phyloP scores from a whole-genome alignment of 2,329 filamentous ascomycete species.

The Chaetothyriales sp. region DNA sequence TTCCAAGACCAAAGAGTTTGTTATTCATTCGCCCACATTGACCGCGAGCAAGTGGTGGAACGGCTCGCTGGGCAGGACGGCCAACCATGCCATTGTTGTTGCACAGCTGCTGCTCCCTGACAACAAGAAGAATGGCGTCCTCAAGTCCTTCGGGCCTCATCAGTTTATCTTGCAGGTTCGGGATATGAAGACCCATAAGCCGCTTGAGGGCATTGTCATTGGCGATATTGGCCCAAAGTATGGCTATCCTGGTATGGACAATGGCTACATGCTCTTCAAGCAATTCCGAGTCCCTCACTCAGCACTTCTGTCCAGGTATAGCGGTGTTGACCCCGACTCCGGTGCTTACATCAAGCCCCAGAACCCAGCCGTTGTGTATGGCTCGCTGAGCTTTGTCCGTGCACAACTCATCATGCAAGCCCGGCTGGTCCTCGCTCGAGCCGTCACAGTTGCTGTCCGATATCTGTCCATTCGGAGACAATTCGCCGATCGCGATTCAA shows the following conservation, averaged over 20 bases:
- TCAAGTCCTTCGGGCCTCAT: slow-evolving; percentile 34
- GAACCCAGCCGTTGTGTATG: slow-evolving; percentile 35
- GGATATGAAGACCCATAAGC: slow-evolving; percentile 32
- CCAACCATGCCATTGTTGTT: slow-evolving; percentile 39
- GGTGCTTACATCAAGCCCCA: slow-evolving; percentile 30
- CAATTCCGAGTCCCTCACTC: slow-evolving; percentile 32
- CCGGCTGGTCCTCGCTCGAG: slow-evolving; percentile 35
- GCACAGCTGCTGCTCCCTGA: slow-evolving; percentile 35
- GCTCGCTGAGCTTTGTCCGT: slow-evolving; percentile 34
- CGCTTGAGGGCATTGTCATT: slow-evolving; percentile 33
- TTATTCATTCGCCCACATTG: slow-evolving; percentile 36
- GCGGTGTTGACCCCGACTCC: slow-evolving; percentile 31
- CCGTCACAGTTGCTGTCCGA: slow-evolving; percentile 37
- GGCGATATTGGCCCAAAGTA: slow-evolving; percentile 43
- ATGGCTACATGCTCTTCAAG: slow-evolving; percentile 39
- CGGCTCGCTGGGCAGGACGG: slow-evolving; percentile 36
- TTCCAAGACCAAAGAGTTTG: slow-evolving; percentile 28
- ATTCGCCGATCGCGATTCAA: slow-evolving; percentile 34
- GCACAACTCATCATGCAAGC: slow-evolving; percentile 28
- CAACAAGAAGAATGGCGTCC: slow-evolving; percentile 15
- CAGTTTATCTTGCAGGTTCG: slow-evolving; percentile 38
- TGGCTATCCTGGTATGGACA: slow-evolving; percentile 38
- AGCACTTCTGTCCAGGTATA: slow-evolving; percentile 35
- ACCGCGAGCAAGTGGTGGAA: slow-evolving; percentile 43
- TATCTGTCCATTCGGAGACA: slow-evolving; percentile 35